Conservation (phyloP, 164 flowering plant species). For the Magnolia kwangsiensis region DNA sequence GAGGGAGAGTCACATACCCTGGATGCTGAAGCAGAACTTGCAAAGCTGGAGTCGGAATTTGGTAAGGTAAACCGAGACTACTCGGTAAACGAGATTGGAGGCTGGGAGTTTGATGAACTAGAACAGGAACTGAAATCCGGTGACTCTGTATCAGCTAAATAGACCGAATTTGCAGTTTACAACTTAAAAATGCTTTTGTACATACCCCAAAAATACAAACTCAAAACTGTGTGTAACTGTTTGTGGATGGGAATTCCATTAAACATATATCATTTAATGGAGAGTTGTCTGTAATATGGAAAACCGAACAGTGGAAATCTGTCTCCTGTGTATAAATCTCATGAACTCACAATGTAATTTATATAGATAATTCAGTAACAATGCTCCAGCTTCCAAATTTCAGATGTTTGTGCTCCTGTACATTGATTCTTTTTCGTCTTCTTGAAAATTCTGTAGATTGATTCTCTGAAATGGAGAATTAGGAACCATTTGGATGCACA, state of each 20-base stretch:
- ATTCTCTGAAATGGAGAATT: too few species aligned
- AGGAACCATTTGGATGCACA: too few species aligned
- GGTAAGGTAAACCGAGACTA: constrained; percentile 69
- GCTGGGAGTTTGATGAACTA: constrained; percentile 97
- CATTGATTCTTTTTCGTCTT: too few species aligned
- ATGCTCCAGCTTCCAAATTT: too few species aligned
- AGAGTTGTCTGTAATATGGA: not conserved
- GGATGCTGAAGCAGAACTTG: constrained; percentile 80
- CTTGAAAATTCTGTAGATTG: too few species aligned
- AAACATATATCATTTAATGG: not conserved
- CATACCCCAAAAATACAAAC: constrained; percentile 4
- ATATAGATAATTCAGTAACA: too few species aligned
- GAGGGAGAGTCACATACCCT: constrained; percentile 21
- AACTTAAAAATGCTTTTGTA: constrained; percentile 6
- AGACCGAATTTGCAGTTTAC: constrained; percentile 7
- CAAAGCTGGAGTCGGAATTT: constrained; percentile 89
- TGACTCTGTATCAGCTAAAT: constrained; percentile 36
- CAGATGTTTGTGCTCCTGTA: too few species aligned
- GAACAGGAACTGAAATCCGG: constrained; percentile 68
- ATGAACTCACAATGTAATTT: too few species aligned
- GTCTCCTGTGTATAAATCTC: too few species aligned
- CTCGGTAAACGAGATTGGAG: constrained; percentile 74
- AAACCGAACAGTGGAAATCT: too few species aligned
- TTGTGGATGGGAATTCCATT: not conserved
- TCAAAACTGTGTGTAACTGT: not conserved